Evolutionary conservation across 83 land plant genomes (phyloP).

Genomic region (Larix sibirica): DNA sequence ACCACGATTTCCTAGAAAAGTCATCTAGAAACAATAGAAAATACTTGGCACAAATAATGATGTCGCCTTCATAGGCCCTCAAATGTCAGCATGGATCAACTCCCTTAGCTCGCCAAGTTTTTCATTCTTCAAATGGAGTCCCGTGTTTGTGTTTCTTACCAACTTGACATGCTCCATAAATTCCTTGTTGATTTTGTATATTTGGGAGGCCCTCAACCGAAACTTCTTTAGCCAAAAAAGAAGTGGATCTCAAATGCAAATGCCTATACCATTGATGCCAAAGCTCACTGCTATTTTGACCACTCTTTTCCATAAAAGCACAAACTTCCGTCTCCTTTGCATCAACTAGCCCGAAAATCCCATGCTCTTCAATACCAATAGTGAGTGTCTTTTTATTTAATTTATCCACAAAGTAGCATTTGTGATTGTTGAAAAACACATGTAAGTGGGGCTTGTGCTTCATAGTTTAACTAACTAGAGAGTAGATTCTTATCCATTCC

Average conservation of each 20-base stretch:
- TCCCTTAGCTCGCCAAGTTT: background rate
- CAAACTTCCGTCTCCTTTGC: too few relatives aligned
- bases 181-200: background rate
- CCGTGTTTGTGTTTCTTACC: background rate
- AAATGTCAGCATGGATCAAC: background rate
- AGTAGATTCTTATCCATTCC: too few relatives aligned
- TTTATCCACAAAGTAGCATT: background rate
- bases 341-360: background rate
- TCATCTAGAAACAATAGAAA: background rate
- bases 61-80: background rate
- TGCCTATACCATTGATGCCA: too few relatives aligned
- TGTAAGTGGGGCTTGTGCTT: background rate
- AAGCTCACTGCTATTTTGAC: too few relatives aligned
- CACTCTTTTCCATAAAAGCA: too few relatives aligned
- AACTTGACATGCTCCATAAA: background rate
- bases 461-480: too few relatives aligned
- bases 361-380: background rate
- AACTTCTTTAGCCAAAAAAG: background rate
- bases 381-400: background rate
- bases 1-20: background rate
- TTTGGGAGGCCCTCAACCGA: background rate
- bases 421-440: background rate
- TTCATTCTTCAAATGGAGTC: background rate
- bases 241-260: background rate
- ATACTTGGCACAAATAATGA: background rate